A percentile compares a stretch with the other conserved stretches of the same genome.
Conservation (phyloP, 2,329 filamentous ascomycete genomes). For the Incumbomyces lentus region DNA sequence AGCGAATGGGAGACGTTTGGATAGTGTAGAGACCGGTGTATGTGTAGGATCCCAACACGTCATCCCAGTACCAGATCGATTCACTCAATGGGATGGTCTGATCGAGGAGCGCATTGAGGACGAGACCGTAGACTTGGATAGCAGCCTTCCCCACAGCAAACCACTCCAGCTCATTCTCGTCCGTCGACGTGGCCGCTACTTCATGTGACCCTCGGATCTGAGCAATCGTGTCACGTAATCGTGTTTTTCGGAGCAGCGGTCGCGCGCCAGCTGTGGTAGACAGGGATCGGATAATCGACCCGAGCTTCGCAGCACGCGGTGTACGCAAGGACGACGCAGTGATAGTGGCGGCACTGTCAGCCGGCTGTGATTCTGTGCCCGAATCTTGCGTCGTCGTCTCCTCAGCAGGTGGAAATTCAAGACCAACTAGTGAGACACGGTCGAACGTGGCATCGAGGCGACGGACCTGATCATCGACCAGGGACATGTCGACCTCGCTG, state of each 20-base stretch:
- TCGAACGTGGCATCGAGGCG: slow-evolving; percentile 50
- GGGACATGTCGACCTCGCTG: slow-evolving; percentile 9
- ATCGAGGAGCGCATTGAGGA: slow-evolving; percentile 66
- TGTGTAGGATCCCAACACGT: slow-evolving; percentile 66
- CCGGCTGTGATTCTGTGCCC: slow-evolving; percentile 9
- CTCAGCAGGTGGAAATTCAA: slow-evolving; percentile 15
- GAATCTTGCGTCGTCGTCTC: slow-evolving; percentile 9
- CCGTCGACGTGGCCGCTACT: slow-evolving; percentile 21
- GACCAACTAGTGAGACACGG: slow-evolving; percentile 41
- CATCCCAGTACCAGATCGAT: slow-evolving; percentile 94
- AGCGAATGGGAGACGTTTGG: slow-evolving; percentile 68
- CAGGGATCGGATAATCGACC: slow-evolving; percentile 57
- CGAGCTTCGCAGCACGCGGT: slow-evolving; percentile 37
- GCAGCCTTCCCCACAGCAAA: slow-evolving; percentile 81
- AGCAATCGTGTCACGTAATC: slow-evolving; percentile 52
- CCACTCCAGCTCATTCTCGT: slow-evolving; percentile 69
- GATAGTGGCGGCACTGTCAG: slow-evolving; percentile 3
- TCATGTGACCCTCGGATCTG: slow-evolving; percentile 39
- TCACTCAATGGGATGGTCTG: slow-evolving; percentile 75
- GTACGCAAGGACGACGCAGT: slow-evolving; percentile 11
- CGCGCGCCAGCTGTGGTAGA: slow-evolving; percentile 59
- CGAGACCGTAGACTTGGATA: slow-evolving; percentile 74
- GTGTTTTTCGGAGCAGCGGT: slow-evolving; percentile 49
- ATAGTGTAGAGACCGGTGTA: slow-evolving; percentile 74
- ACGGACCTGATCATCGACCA: slow-evolving; percentile 38